These are phyloP conservation scores for Chaetomidium leptoderma DNA, from an alignment of 495 filamentous ascomycete genomes.

Conservation along the genomic window DNA sequence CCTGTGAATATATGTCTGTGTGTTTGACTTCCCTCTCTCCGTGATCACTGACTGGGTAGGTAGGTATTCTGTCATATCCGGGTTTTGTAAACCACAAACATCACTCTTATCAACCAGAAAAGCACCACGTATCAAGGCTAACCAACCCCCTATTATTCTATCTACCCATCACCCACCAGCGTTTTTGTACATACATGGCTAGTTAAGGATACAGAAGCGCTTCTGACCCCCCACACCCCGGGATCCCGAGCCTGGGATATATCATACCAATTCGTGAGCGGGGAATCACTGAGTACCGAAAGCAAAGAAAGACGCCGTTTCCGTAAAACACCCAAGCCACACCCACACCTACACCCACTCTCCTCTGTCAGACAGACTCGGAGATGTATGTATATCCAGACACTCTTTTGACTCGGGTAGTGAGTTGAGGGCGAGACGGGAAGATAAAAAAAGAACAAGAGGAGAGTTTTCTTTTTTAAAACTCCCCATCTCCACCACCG, in stretches of 20 bases:
- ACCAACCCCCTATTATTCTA: neutral
- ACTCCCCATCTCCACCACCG: slow-evolving; percentile 47
- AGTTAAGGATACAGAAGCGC: neutral
- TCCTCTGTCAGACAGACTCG: neutral
- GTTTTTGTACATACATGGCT: neutral
- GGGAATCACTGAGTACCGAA: slow-evolving; percentile 27
- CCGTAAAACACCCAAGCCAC: slow-evolving; percentile 10
- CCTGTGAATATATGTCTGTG: no score
- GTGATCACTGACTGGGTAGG: no score
- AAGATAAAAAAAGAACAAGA: neutral
- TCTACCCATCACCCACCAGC: neutral
- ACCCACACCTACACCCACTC: neutral
- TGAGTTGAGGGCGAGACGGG: no score
- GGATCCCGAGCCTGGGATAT: slow-evolving; percentile 14
- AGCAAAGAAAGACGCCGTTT: slow-evolving; percentile 3
- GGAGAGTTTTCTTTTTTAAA: slow-evolving; percentile 28
- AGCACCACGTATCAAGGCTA: neutral
- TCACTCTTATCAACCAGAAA: no score
- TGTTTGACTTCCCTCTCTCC: neutral
- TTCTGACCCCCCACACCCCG: neutral
- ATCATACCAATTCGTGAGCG: slow-evolving; percentile 32
- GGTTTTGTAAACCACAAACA: no score
- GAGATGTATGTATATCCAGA: no score
- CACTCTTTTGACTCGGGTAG: no score
- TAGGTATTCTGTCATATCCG: no score